These are phyloP conservation scores for Neoboletus subvelutipes DNA, from an alignment of 768 basidiomycete species.

Conservation along the genomic window DNA sequence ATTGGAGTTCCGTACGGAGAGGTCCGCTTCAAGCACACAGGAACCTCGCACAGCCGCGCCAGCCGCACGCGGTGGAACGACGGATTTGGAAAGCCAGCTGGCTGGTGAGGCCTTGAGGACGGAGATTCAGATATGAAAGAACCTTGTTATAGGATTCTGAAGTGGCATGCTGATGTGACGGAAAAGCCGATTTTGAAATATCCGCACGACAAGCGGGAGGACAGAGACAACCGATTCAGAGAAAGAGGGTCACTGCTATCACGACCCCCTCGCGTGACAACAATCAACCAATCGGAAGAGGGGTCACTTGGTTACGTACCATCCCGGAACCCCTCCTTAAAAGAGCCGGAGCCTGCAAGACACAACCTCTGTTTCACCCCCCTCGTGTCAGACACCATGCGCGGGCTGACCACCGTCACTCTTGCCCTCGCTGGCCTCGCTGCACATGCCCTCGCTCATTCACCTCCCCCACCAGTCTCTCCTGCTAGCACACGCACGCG, in stretches of 20 bases:
- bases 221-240: slow-evolving; percentile 9
- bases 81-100: slow-evolving; percentile 7
- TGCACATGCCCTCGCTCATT: slow-evolving; percentile 51
- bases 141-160: background rate
- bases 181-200: background rate
- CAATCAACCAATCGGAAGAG: slow-evolving; percentile 22
- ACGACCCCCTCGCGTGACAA: slow-evolving; percentile 20
- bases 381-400: slow-evolving; percentile 42
- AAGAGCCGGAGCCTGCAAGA: background rate
- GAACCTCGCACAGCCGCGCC: background rate
- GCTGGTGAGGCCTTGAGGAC: background rate
- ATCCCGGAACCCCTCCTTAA: slow-evolving; percentile 3
- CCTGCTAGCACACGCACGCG: slow-evolving; percentile 9
- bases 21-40: background rate
- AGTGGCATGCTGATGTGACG: background rate
- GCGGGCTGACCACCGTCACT: slow-evolving; percentile 63
- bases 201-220: background rate
- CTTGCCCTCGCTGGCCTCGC: slow-evolving; percentile 60
- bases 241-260: slow-evolving; percentile 12
- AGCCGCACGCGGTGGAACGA: background rate
- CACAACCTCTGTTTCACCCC: background rate
- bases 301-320: slow-evolving; percentile 22
- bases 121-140: background rate
- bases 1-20: background rate
- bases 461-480: slow-evolving; percentile 15